Base-by-base conservation (phyloP, 306 rosid species). In the Gynostemma pentaphyllum region DNA sequence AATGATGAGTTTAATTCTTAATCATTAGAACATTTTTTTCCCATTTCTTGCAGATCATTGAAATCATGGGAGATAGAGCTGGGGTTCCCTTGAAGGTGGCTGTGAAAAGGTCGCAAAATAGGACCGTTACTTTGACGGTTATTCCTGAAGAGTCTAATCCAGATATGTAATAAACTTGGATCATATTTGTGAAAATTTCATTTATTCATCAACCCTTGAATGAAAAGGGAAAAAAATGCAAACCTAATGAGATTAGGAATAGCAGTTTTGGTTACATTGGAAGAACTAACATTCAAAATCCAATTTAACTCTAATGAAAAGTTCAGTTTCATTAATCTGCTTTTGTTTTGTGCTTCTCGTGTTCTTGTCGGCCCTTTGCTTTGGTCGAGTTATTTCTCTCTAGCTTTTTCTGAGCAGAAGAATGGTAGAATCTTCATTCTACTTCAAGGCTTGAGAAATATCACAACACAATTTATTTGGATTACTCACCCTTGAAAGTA, bases 31-130 rank as follows among this genome's bases (percentile, higher is more conserved):
- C 15, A 13, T 10, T 9, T 21, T 28, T 23, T 9, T 16, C 64
- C 23, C 12, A 16, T 41, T 45, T 76, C 62, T 78, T 30, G 72
- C 88, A 92, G 98, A 76, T 86, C 0, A 72, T 84, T 67, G 98
- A 86, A 54, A 77, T 78, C 60, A 77, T 92, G 90, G 86, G 77
- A 34, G 94, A 88, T 74, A 78, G 70, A 72, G 81, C 84, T n/a
- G 87, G 96, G 47, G 74, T 72, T 44, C 81, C 94, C 52, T 26
- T 92, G 36, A 78, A 78, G 77, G 90, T 77, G 18, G 67, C 79
- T 21, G 85, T 86, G 39, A 86, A 71, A 74, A 76, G 96, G 67
- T 83, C 71, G 2, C 51, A 54, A 16, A 77, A 84, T 55, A 60
- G 63, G 4, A 22, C 62, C 27, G 81, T 61, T 15, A 83, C 83